Evolutionary conservation across 441 rosid species (phyloP).

Genomic region (Bocquillonia castaneifolia): DNA sequence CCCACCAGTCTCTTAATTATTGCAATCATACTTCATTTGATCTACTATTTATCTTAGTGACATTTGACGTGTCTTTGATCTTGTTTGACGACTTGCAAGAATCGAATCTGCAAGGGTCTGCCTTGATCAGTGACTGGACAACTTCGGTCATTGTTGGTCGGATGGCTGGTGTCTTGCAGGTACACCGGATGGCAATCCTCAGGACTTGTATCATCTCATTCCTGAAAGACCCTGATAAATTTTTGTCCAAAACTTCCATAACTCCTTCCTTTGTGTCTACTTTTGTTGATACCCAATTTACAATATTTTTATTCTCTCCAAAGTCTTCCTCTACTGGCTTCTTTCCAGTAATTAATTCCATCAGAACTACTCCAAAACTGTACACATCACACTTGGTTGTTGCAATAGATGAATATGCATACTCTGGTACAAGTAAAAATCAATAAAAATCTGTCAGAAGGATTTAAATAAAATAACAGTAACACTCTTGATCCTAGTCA

Average conservation of each 20-base stretch:
- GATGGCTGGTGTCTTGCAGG: conserved; percentile 47
- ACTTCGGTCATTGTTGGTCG: conserved; percentile 92
- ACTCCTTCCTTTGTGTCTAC: conserved; percentile 71
- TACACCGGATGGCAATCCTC: conserved; percentile 71
- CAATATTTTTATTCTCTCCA: conserved; percentile 81
- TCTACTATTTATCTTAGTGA: conserved; percentile 40
- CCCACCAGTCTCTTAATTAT: no score
- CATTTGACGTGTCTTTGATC: conserved; percentile 47
- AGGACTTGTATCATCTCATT: conserved; percentile 70
- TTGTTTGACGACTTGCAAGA: conserved; percentile 44
- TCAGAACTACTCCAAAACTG: conserved; percentile 82
- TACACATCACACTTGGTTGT: conserved; percentile 90
- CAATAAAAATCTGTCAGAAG: conserved; percentile 1
- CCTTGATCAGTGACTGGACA: conserved; percentile 63
- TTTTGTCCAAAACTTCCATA: conserved; percentile 63
- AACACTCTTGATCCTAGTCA: no score
- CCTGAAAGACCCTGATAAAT: conserved; percentile 53
- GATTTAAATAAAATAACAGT: no score
- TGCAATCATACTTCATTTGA: conserved; percentile 36
- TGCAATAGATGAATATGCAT: conserved; percentile 76
- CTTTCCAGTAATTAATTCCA: conserved; percentile 88
- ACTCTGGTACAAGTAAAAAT: conserved; percentile 54
- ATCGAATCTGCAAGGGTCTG: conserved; percentile 53
- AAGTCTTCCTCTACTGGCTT: conserved; percentile 74
- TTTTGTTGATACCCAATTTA: conserved; percentile 67